phyloP scores from a whole-genome alignment of 305 asterid genomes.

The Salvia sclarea region DNA sequence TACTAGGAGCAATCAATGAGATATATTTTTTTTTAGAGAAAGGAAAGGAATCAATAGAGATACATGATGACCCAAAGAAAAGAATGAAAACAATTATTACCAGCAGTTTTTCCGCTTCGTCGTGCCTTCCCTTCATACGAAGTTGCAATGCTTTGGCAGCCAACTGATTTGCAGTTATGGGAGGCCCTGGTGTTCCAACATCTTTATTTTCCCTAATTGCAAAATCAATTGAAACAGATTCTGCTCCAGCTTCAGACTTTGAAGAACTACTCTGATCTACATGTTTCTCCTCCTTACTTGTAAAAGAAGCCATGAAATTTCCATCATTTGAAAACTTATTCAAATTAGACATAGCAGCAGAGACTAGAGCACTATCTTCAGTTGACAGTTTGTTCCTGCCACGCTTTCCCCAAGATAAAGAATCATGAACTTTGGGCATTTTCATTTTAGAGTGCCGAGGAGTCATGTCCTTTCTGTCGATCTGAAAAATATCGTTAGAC shows the following conservation, averaged over 20 bases:
- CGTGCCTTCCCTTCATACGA: slow-evolving; percentile 90
- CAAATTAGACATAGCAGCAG: slow-evolving; percentile 69
- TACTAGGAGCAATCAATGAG: slow-evolving; percentile 21
- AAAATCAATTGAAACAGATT: slow-evolving; percentile 33
- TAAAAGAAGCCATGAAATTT: slow-evolving; percentile 55
- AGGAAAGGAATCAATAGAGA: slow-evolving; percentile 15
- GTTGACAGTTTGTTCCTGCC: slow-evolving; percentile 49
- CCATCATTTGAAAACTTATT: slow-evolving; percentile 74
- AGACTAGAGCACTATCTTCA: slow-evolving; percentile 60
- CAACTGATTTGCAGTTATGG: slow-evolving; percentile 78
- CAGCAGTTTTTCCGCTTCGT: slow-evolving; percentile 82
- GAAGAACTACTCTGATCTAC: slow-evolving; percentile 41
- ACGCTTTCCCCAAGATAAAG: slow-evolving; percentile 80
- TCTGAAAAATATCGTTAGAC: slow-evolving; percentile 35
- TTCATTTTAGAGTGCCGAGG: slow-evolving; percentile 64
- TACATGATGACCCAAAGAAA: background rate
- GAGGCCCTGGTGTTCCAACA: slow-evolving; percentile 41
- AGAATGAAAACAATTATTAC: slow-evolving; percentile 39
- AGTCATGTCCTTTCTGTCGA: slow-evolving; percentile 39
- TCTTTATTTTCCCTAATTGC: slow-evolving; percentile 39
- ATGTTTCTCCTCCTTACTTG: slow-evolving; percentile 39
- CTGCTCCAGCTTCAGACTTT: slow-evolving; percentile 35
- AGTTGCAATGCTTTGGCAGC: slow-evolving; percentile 95
- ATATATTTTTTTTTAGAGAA: too few species aligned
- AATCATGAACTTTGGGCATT: slow-evolving; percentile 72